Evolutionary conservation across 2,329 filamentous ascomycete genomes (phyloP).

Genomic region (Paecilomyces formosus): DNA sequence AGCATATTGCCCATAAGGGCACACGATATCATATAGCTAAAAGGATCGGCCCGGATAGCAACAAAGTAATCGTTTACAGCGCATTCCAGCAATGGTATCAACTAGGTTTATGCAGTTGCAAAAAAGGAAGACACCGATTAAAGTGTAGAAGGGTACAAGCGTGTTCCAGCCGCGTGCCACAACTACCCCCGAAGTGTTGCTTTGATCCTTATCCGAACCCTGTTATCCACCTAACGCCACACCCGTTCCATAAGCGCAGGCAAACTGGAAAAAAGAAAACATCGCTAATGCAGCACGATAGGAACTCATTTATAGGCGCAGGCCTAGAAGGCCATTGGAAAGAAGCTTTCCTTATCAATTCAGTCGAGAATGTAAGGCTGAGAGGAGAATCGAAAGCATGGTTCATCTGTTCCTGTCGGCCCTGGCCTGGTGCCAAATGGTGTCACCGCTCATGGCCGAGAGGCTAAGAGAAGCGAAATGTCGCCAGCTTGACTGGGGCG

Average conservation of each 20-base stretch:
- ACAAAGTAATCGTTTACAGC: not conserved
- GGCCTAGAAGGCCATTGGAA: not conserved
- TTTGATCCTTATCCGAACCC: slow-evolving; percentile 9
- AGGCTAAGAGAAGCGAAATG: slow-evolving; percentile 37
- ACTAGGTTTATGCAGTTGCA: not conserved
- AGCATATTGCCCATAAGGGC: not conserved
- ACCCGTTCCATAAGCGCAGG: slow-evolving; percentile 7
- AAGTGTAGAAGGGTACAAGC: not conserved
- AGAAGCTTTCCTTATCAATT: not conserved
- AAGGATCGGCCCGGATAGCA: slow-evolving; percentile 2
- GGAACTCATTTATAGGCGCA: not conserved
- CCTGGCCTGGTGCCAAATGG: slow-evolving; percentile 36
- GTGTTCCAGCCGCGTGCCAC: not conserved
- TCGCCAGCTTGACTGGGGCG: slow-evolving; percentile 34
- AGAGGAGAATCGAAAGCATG: slow-evolving; percentile 4
- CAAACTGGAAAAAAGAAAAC: slow-evolving; percentile 7
- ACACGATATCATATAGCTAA: slow-evolving; percentile 3
- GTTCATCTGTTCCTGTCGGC: slow-evolving; percentile 31
- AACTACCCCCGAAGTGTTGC: not conserved
- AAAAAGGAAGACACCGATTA: not conserved
- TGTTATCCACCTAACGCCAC: slow-evolving; percentile 21
- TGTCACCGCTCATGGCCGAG: slow-evolving; percentile 40
- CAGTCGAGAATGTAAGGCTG: slow-evolving; percentile 1
- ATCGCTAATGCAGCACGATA: slow-evolving; percentile 26
- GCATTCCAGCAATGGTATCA: not conserved